phyloP scores from a whole-genome alignment of 495 filamentous ascomycete genomes.

The Parmelia sp. region DNA sequence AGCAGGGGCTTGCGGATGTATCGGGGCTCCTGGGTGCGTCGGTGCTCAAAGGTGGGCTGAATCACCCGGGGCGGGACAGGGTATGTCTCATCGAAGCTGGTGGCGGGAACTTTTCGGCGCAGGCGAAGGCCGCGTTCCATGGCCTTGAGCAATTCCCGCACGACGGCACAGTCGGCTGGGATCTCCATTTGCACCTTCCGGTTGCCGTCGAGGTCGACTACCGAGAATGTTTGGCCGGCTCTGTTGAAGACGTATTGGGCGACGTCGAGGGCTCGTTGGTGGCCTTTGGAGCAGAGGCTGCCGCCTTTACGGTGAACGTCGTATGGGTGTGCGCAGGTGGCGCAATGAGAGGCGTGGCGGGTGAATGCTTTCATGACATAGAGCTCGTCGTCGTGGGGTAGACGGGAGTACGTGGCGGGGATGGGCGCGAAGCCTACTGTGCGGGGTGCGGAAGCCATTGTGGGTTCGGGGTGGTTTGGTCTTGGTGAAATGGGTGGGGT shows the following conservation, averaged over 20 bases:
- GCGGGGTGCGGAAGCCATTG: constrained; percentile 19
- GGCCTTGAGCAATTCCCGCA: constrained; percentile 42
- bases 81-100: constrained; percentile 43
- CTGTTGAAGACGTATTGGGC: constrained; percentile 45
- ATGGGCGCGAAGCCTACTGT: constrained; percentile 25
- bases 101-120: constrained; percentile 29
- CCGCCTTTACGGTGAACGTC: constrained; percentile 32
- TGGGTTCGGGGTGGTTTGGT: constrained; percentile 1
- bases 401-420: constrained; percentile 31
- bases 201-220: constrained; percentile 43
- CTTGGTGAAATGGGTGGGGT: background rate
- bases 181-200: constrained; percentile 43
- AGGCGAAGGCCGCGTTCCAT: constrained; percentile 44
- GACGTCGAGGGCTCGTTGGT: constrained; percentile 42
- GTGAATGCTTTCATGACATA: constrained; percentile 38
- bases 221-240: constrained; percentile 43
- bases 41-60: background rate
- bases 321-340: constrained; percentile 37
- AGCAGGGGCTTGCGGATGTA: constrained; percentile 13
- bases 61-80: constrained; percentile 30
- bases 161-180: constrained; percentile 35
- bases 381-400: constrained; percentile 41
- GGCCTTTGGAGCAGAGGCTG: constrained; percentile 45
- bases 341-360: constrained; percentile 40
- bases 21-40: constrained; percentile 14